These are phyloP conservation scores for Aurinia saxatilis DNA, from an alignment of 345 rosid genomes.

Conservation along the genomic window DNA sequence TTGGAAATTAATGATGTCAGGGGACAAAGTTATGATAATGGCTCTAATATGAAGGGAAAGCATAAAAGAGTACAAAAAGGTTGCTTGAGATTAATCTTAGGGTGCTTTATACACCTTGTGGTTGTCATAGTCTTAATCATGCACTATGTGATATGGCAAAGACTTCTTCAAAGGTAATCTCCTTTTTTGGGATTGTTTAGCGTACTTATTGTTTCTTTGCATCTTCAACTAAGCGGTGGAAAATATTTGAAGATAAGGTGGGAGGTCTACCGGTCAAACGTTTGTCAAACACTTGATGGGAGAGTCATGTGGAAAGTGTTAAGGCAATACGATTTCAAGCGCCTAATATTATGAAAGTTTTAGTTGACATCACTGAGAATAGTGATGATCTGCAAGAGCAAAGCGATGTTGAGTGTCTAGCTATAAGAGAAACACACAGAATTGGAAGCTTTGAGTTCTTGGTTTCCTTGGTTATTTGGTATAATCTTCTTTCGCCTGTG, in stretches of 20 bases:
- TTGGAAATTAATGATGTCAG: not conserved
- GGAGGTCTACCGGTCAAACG: not conserved
- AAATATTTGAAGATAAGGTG: not conserved
- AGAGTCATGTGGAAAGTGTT: not conserved
- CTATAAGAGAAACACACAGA: no score
- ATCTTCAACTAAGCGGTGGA: not conserved
- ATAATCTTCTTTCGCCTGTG: no score
- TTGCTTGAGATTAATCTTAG: not conserved
- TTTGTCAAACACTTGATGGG: not conserved
- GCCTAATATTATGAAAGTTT: no score
- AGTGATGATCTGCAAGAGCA: no score
- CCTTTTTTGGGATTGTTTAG: not conserved
- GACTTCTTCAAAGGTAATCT: not conserved
- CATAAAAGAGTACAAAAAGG: not conserved
- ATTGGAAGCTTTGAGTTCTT: no score
- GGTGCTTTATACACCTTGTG: not conserved
- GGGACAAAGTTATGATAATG: not conserved
- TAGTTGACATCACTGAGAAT: no score
- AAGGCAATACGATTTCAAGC: no score
- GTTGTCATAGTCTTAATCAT: not conserved
- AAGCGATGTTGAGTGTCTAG: no score
- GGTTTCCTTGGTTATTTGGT: no score
- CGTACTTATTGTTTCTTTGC: not conserved
- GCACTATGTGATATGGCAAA: not conserved
- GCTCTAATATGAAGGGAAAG: not conserved